Percentiles rank a stretch among this genome's conserved stretches.
phyloP scores from a whole-genome alignment of 495 filamentous ascomycete genomes.

The Extremus antarcticus region DNA sequence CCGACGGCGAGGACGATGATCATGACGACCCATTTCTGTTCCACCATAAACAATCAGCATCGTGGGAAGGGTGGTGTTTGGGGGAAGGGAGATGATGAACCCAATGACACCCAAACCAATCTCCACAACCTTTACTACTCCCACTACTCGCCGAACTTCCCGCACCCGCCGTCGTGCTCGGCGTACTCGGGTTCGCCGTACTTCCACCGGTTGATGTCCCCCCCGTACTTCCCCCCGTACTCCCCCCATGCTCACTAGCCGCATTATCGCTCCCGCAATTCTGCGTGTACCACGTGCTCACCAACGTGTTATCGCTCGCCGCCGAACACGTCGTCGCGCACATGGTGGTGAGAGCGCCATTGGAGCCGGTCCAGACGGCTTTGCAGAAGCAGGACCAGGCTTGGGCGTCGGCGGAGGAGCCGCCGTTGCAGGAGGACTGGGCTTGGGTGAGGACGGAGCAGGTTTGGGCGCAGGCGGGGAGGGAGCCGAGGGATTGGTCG shows the following conservation, averaged over 20 bases:
- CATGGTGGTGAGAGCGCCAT: slow-evolving; percentile 27
- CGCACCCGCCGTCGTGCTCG: background rate
- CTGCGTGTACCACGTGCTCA: slow-evolving; percentile 40
- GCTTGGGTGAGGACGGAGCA: slow-evolving; percentile 39
- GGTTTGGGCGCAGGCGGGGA: slow-evolving; percentile 41
- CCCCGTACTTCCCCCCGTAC: background rate
- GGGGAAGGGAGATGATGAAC: background rate
- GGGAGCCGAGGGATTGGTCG: slow-evolving; percentile 23
- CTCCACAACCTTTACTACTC: background rate
- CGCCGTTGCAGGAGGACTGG: slow-evolving; percentile 33
- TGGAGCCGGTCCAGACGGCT: slow-evolving; percentile 32
- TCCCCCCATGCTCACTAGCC: slow-evolving; percentile 1
- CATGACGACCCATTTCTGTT: slow-evolving; percentile 30
- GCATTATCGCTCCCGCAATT: slow-evolving; percentile 20
- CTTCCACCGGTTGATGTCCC: background rate
- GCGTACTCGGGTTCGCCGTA: background rate
- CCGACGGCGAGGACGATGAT: slow-evolving; percentile 27
- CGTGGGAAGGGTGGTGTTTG: background rate
- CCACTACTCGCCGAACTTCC: background rate
- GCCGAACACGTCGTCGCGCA: slow-evolving; percentile 33
- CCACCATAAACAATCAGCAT: background rate
- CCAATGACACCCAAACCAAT: background rate
- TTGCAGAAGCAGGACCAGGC: slow-evolving; percentile 49
- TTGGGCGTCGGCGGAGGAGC: slow-evolving; percentile 25
- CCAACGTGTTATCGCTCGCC: slow-evolving; percentile 29